Evolutionary conservation across 805 yeast species (phyloP).

Genomic region (Sporopachydermia lactativora): DNA sequence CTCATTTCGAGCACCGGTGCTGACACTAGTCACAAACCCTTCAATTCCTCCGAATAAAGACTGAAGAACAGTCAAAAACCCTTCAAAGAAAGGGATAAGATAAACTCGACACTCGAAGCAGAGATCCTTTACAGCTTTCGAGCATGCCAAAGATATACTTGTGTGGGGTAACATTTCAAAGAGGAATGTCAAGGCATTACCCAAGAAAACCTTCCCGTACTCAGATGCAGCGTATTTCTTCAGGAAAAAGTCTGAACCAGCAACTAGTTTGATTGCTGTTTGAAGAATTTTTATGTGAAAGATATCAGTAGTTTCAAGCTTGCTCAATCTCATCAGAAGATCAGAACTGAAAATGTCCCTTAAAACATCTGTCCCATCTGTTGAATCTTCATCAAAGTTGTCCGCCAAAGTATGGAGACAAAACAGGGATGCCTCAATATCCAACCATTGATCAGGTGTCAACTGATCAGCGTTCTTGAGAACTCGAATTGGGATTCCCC

Average conservation of each 20-base stretch:
- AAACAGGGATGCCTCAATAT: constrained; percentile 49
- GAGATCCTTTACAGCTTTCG: background rate
- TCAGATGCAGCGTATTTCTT: background rate
- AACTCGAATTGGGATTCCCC: constrained; percentile 8
- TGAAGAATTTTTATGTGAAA: background rate
- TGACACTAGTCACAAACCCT: background rate
- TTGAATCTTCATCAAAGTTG: constrained; percentile 25
- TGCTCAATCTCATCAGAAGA: constrained; percentile 15
- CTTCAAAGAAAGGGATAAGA: constrained; percentile 18
- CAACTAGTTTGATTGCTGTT: background rate
- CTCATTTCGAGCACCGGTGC: background rate
- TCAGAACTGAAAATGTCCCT: constrained; percentile 15
- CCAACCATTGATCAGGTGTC: constrained; percentile 18
- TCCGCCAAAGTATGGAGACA: constrained; percentile 42
- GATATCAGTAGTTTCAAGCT: background rate
- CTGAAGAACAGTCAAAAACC: constrained; percentile 14
- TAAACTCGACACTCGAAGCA: constrained; percentile 10
- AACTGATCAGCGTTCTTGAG: background rate
- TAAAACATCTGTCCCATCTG: constrained; percentile 17
- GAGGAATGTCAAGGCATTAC: background rate
- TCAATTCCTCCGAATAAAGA: background rate
- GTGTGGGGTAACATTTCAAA: background rate
- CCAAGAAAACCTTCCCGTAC: background rate
- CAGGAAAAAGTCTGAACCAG: background rate
- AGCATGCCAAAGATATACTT: background rate